Evolutionary conservation across 192 early-diverging fungal genomes (phyloP), one percentile per base, ranked within the genome.

Genomic region (Coemansia sp.): DNA sequence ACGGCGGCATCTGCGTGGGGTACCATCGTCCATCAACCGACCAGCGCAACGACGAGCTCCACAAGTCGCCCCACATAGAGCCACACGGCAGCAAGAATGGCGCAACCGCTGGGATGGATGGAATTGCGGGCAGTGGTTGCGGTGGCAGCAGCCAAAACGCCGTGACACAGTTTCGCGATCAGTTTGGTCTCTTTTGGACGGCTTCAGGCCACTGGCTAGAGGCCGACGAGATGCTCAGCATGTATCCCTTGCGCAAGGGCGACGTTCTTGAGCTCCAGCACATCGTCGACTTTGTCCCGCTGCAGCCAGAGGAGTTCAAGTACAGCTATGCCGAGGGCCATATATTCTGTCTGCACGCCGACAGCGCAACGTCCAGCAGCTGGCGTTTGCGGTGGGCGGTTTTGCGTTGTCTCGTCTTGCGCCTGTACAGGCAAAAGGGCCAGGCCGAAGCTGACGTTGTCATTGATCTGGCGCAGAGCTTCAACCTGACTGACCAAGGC

Each of bases 191-290:
- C 36, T 83, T 78, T 53, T 83, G 81, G 81, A 73, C 76, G 1
- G 74, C 81, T 8, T 76, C 76, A 1, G 81, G 81, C 4, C 81
- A 83, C 64, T 83, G 81, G 81, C 64, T 83, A 32, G 81, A 80
- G 21, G 46, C 76, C 8, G 68, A 76, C 40, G 76, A 78, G 46
- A 80, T 74, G 69, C 67, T 83, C 33, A 80, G 56, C 56, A 67
- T 69, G 4, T 83, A 83, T 19, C 70, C 72, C 17, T 62, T 83
- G 56, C 66, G 66, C 60, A 69, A 75, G 52, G 54, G 60, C 44
- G 81, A 83, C 40, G 76, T 83, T 21, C 56, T 83, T 8, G 81
- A 83, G 65, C 70, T 83, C 15, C 81, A 83, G 67, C 72, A 83
- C 42, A 56, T 67, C 22, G 56, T 70, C 11, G 67, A 80, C 53